phyloP scores from a whole-genome alignment of 2,329 filamentous ascomycete species.

The Diplocarpon rosae region DNA sequence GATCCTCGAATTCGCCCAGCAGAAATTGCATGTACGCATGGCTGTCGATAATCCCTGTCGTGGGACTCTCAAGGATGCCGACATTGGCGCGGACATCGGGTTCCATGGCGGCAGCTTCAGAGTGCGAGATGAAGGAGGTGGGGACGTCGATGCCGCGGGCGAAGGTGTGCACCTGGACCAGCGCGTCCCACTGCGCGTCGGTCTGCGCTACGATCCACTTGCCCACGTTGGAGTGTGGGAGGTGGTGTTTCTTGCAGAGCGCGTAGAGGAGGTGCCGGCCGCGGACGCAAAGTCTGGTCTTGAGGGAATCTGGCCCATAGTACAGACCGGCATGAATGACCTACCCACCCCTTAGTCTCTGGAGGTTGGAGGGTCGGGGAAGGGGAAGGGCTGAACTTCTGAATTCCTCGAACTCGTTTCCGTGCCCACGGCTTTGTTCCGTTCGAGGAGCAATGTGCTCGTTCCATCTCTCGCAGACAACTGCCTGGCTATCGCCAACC shows the following conservation, averaged over 20 bases:
- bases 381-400: slow-evolving; percentile 33
- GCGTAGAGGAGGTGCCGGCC: slow-evolving; percentile 71
- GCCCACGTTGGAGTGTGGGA: slow-evolving; percentile 65
- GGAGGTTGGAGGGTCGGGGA: neutral
- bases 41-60: slow-evolving; percentile 83
- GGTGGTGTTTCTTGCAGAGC: slow-evolving; percentile 55
- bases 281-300: slow-evolving; percentile 70
- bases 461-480: slow-evolving; percentile 47
- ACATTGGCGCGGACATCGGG: slow-evolving; percentile 62
- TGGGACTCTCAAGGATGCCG: slow-evolving; percentile 72
- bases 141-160: slow-evolving; percentile 47
- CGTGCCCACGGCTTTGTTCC: slow-evolving; percentile 51
- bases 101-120: slow-evolving; percentile 55
- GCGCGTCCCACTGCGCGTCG: slow-evolving; percentile 41
- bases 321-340: slow-evolving; percentile 90
- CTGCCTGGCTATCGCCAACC: slow-evolving; percentile 53
- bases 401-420: slow-evolving; percentile 65
- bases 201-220: slow-evolving; percentile 96
- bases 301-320: slow-evolving; percentile 55
- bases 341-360: slow-evolving; percentile 31
- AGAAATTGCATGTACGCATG: slow-evolving; percentile 77
- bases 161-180: slow-evolving; percentile 39
- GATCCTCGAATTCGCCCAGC: slow-evolving; percentile 64
- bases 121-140: slow-evolving; percentile 53
- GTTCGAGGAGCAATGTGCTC: slow-evolving; percentile 56